phyloP scores from a whole-genome alignment of 805 yeast species.

The Saturnispora silvae region DNA sequence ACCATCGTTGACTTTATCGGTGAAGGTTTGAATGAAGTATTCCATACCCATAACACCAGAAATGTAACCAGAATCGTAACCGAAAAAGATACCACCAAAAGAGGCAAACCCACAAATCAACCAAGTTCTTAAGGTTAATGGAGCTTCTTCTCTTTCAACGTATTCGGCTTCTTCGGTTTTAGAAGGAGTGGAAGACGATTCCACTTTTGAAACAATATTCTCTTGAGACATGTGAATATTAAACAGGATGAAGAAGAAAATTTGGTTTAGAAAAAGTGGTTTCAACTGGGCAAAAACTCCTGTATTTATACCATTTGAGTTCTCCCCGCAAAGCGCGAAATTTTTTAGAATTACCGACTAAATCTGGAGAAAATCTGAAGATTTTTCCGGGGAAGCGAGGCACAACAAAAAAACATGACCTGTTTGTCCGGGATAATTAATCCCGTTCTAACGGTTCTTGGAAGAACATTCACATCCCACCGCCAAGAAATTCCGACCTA shows the following conservation, averaged over 20 bases:
- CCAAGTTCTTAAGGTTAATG: conserved; percentile 28
- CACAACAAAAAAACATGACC: background rate
- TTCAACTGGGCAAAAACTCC: background rate
- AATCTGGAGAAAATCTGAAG: too few relatives aligned
- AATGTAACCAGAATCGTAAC: conserved; percentile 61
- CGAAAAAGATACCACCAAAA: conserved; percentile 56
- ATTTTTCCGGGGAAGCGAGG: conserved; percentile 1
- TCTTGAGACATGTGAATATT: conserved; percentile 3
- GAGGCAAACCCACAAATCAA: conserved; percentile 48
- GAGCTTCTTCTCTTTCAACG: conserved; percentile 24
- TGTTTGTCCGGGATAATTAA: background rate
- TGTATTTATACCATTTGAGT: background rate
- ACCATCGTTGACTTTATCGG: conserved; percentile 24
- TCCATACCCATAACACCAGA: conserved; percentile 58
- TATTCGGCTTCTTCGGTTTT: conserved; percentile 1
- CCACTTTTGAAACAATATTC: background rate
- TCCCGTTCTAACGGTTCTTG: background rate
- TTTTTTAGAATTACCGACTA: background rate
- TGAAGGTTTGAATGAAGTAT: conserved; percentile 28
- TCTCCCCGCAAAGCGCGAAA: background rate
- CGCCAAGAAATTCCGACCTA: too few relatives aligned
- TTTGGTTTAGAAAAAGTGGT: background rate
- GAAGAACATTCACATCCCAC: too few relatives aligned
- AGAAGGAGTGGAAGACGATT: background rate
- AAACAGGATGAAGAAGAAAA: background rate